phyloP scores from a whole-genome alignment of 2,329 filamentous ascomycete genomes.

The Xylariaceae sp. region DNA sequence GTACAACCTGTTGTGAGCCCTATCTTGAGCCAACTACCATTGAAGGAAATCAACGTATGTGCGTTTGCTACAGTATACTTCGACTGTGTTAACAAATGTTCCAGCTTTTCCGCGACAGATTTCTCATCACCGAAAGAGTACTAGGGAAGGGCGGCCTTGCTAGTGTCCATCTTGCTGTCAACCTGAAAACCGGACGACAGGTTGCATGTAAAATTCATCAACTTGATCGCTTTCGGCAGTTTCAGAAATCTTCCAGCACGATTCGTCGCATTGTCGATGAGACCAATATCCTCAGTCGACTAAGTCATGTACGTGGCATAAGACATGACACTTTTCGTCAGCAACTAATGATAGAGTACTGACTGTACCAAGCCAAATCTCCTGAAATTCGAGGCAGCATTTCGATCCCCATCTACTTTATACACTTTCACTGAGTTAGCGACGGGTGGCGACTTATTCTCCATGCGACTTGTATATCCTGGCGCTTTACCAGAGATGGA shows the following conservation, averaged over 20 bases:
- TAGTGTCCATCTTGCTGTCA: slow-evolving; percentile 49
- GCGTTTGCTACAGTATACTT: neutral
- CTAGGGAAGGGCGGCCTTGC: slow-evolving; percentile 52
- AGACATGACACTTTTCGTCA: no score
- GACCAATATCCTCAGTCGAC: slow-evolving; percentile 46
- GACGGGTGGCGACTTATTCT: slow-evolving; percentile 49
- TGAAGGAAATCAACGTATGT: slow-evolving; percentile 34
- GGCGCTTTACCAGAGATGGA: slow-evolving; percentile 37
- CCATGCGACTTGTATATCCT: slow-evolving; percentile 35
- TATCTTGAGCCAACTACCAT: slow-evolving; percentile 27
- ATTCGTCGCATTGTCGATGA: slow-evolving; percentile 43
- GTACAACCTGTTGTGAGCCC: neutral
- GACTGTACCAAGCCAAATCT: slow-evolving; percentile 47
- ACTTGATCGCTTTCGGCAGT: slow-evolving; percentile 34
- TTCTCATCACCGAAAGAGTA: slow-evolving; percentile 42
- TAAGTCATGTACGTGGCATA: slow-evolving; percentile 45
- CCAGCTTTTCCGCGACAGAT: slow-evolving; percentile 44
- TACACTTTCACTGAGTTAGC: slow-evolving; percentile 56
- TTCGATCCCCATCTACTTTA: slow-evolving; percentile 44
- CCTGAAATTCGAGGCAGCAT: slow-evolving; percentile 46
- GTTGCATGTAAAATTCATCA: slow-evolving; percentile 64
- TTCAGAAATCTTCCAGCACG: slow-evolving; percentile 9
- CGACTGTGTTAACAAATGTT: slow-evolving; percentile 17
- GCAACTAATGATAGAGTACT: neutral
- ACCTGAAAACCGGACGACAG: slow-evolving; percentile 50